A percentile compares a stretch with the other conserved stretches of the same genome.
Evolutionary conservation across 345 rosid species (phyloP).

Genomic region (Combretum micranthum): DNA sequence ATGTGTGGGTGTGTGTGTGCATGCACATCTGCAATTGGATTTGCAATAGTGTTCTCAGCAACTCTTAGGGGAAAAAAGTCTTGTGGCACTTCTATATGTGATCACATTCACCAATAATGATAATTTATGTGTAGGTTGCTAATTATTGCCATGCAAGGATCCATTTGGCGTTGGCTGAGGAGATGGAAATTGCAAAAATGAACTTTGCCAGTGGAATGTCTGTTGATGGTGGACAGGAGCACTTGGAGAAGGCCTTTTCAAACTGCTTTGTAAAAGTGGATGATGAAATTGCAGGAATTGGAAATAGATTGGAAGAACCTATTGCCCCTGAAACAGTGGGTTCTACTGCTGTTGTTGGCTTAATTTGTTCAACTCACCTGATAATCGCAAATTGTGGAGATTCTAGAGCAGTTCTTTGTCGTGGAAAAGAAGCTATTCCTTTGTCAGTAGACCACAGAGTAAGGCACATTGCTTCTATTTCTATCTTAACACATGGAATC

Average conservation of each 20-base stretch:
- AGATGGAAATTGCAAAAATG: constrained; percentile 33
- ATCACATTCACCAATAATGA: not conserved
- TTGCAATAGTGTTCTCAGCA: too few species aligned
- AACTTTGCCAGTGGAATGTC: constrained; percentile 17
- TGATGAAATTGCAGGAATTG: constrained; percentile 28
- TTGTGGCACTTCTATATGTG: too few species aligned
- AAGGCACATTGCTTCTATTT: constrained; percentile 6
- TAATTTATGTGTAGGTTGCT: constrained; percentile 38
- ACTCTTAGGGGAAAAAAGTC: too few species aligned
- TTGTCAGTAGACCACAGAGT: constrained; percentile 75
- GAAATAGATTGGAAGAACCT: constrained; percentile 2
- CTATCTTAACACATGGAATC: not conserved
- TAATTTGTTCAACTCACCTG: constrained; percentile 48
- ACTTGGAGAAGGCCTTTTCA: constrained; percentile 50
- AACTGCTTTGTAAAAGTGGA: constrained; percentile 63
- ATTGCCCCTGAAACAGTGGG: constrained; percentile 67
- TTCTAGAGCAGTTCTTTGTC: constrained; percentile 70
- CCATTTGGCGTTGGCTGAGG: constrained; percentile 62
- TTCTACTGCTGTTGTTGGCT: constrained; percentile 77
- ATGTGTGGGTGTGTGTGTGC: too few species aligned
- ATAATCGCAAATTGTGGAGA: constrained; percentile 76
- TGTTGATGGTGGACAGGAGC: constrained; percentile 36
- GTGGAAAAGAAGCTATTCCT: constrained; percentile 49
- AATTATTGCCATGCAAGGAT: constrained; percentile 54
- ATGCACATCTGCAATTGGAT: too few species aligned